Evolutionary conservation across 805 yeast genomes (phyloP), one percentile per base, ranked within the genome.

Genomic region (Maudiozyma saulgeensis): DNA sequence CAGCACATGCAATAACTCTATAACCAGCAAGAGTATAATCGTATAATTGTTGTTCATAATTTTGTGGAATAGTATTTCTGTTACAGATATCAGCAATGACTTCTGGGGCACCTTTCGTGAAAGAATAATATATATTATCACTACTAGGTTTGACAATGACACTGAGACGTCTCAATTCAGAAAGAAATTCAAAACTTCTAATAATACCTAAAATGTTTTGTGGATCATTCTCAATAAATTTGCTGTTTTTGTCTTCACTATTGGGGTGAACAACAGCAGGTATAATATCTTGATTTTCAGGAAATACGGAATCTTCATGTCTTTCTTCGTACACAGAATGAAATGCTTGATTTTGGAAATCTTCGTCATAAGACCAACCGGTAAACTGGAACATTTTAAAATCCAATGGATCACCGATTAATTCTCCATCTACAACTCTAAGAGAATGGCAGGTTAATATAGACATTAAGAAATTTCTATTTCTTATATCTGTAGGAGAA

Each of bases 81-180:
- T 71, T 69, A 68, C 99, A 93, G 31, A 93, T 79, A 16, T 80
- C 82, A 31, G 77, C 72, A 75, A 93, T 86, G 11, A 90, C 87
- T 63, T 93, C 99, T 0, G 99, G 99, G 0, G 99, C 99, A 45
- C 99, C 99, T 62, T 93, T 93, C 12, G 93, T 88, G 62, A 79
- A 83, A 0, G 81, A 78, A 52, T 70, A 68, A 52, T 73, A 71
- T 18, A 68, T 63, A 19, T 69, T 65, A 19, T 70, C 72, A 31
- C 64, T 58, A 39, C 66, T 68, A 1, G 73, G 70, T 50, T 78
- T 77, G 15, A 82, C 81, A 46, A 91, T 64, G 0, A 89, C 96
- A 46, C 93, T 82, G 96, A 91, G 91, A 59, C 99, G 74, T 64
- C 99, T 80, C 52, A 93, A 68, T 34, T 81, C 78, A 0, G 98